Evolutionary conservation across 1,284 basidiomycete species (phyloP).

Genomic region (Salmacisia buchloeana): DNA sequence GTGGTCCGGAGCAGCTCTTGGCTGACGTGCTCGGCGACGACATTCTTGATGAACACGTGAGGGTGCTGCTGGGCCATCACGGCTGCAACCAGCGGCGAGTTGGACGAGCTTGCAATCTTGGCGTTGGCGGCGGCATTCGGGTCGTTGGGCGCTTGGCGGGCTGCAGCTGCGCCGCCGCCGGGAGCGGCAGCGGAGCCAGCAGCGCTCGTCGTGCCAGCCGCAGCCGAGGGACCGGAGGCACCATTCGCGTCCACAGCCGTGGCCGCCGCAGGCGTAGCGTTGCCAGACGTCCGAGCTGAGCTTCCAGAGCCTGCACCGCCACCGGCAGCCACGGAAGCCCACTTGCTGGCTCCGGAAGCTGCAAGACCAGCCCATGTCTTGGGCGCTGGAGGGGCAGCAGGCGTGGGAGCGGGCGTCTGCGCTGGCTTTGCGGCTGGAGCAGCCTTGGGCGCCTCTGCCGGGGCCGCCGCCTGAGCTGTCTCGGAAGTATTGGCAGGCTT

Average conservation of each 20-base stretch:
- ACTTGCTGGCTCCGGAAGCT: conserved; percentile 39
- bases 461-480: conserved; percentile 39
- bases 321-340: conserved; percentile 39
- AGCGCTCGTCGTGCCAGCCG: no score
- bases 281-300: conserved; percentile 46
- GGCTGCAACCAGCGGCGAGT: not conserved
- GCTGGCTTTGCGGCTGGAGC: conserved; percentile 13
- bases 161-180: not conserved
- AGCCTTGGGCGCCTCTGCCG: conserved; percentile 9
- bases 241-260: not conserved
- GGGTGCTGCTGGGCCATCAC: conserved; percentile 12
- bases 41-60: conserved; percentile 55
- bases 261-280: conserved; percentile 7
- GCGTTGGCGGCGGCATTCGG: not conserved
- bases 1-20: conserved; percentile 60
- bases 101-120: not conserved
- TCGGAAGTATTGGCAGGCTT: conserved; percentile 44
- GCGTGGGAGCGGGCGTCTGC: conserved; percentile 11
- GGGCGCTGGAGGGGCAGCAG: conserved; percentile 40
- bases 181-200: conserved; percentile 4
- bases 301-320: conserved; percentile 29
- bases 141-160: not conserved
- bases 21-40: conserved; percentile 69
- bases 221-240: no score
- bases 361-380: conserved; percentile 50